phyloP scores from a whole-genome alignment of 768 basidiomycete species.

The Suillus ampliporus region DNA sequence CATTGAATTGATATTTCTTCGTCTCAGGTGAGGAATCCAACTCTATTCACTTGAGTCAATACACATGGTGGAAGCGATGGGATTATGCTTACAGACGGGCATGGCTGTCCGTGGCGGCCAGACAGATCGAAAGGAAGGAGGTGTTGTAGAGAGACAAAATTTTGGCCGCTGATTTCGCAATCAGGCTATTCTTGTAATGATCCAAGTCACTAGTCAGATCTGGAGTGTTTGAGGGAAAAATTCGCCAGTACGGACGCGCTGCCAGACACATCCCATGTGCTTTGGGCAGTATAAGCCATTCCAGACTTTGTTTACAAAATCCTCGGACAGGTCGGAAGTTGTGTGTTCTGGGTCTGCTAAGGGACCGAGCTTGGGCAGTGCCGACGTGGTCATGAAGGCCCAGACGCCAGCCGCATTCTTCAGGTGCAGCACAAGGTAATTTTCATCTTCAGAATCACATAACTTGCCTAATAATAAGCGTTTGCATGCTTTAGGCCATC shows the following conservation, averaged over 20 bases:
- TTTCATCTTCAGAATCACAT: neutral
- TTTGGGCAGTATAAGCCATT: constrained; percentile 86
- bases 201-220: constrained; percentile 38
- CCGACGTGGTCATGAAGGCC: constrained; percentile 59
- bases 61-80: neutral
- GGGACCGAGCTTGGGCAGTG: constrained; percentile 55
- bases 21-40: constrained; percentile 82
- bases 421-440: constrained; percentile 8
- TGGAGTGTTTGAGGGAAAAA: neutral
- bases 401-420: constrained; percentile 77
- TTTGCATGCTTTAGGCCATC: too few species aligned
- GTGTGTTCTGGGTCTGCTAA: constrained; percentile 56
- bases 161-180: constrained; percentile 82
- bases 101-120: constrained; percentile 50
- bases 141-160: constrained; percentile 71
- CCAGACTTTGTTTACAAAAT: constrained; percentile 66
- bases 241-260: constrained; percentile 82
- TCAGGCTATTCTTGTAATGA: constrained; percentile 78
- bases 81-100: constrained; percentile 51
- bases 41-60: constrained; percentile 44
- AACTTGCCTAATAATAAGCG: too few species aligned
- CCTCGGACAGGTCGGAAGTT: constrained; percentile 68
- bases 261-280: constrained; percentile 98
- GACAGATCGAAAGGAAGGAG: constrained; percentile 50
- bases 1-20: constrained; percentile 85